Base-by-base conservation (phyloP, 345 rosid species). In the Melastoma malabathricum region DNA sequence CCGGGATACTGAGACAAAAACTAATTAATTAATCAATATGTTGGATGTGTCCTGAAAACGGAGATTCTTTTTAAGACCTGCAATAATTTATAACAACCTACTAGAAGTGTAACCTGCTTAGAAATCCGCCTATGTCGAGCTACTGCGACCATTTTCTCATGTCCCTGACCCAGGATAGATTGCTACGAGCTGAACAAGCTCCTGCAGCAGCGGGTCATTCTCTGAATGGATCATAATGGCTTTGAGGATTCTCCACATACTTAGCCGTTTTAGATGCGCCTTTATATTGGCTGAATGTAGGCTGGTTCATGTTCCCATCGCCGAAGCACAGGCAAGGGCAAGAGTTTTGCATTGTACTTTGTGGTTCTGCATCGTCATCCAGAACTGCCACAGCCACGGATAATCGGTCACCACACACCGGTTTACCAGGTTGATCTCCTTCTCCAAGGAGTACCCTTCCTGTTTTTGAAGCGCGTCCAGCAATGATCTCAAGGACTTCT, bases 351-450 rank as follows among this genome's bases (percentile, higher is more conserved):
- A 60, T 85, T 93, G 64, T 73, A 80, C 68, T 89, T 89, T 93
- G 55, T 81, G 85, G 61, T 89, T 89, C 51, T 85, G 76, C 97
- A 89, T 89, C 52, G 78, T 63, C 94, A 88, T 84, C 90, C 96
- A 84, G 62, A 79, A 87, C 14, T 86, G 83, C 94, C 94, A 82
- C 48, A 89, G 93, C 18, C 63, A 69, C 0, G 59, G 52, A 61
- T 74, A 73, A 18, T 57, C 51, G 39, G 70, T 18, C 63, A 89
- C 85, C 68, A 78, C 65, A 44, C 95, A 89, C 41, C 76, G 58
- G 17, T 81, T 68, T n/a, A 92, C 95, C 56, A n/a, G 50, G 17
- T 84, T 80, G 10, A 75, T 58, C 47, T 85, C 95, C n/a, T n/a
- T n/a, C 69, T 79, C 68, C 13, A 62, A 84, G 1, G 89, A 92